Evolutionary conservation across 768 basidiomycete species (phyloP).

Genomic region (Phlebiopsis flavidoalba): DNA sequence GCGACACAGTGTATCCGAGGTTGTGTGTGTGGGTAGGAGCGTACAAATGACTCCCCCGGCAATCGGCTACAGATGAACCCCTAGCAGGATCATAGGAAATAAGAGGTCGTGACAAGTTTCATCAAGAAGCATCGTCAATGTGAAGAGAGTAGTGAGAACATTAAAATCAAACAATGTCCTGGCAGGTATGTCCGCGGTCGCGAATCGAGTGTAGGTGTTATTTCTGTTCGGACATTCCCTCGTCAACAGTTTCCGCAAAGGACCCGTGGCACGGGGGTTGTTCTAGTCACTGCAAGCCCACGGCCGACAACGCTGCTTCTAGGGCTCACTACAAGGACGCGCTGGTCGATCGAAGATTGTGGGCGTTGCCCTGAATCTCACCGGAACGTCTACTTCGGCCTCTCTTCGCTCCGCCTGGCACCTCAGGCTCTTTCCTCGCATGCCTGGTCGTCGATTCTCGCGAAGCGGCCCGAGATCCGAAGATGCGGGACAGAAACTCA

Average conservation of each 20-base stretch:
- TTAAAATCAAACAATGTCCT: slow-evolving; percentile 26
- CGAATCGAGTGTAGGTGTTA: slow-evolving; percentile 13
- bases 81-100: background rate
- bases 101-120: background rate
- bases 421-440: background rate
- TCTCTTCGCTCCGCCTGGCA: background rate
- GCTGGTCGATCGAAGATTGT: slow-evolving; percentile 10
- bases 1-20: slow-evolving; percentile 2
- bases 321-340: slow-evolving; percentile 12
- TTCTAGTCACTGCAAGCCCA: slow-evolving; percentile 10
- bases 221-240: background rate
- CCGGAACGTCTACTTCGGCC: slow-evolving; percentile 11
- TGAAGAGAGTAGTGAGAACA: background rate
- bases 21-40: background rate
- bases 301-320: slow-evolving; percentile 13
- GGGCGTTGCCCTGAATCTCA: slow-evolving; percentile 19
- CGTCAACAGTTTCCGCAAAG: background rate
- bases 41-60: slow-evolving; percentile 3
- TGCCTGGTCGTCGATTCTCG: slow-evolving; percentile 43
- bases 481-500: slow-evolving; percentile 53
- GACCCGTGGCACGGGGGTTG: slow-evolving; percentile 9
- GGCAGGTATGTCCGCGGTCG: slow-evolving; percentile 10
- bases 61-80: background rate
- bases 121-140: background rate
- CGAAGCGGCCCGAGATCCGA: slow-evolving; percentile 47